Conservation (phyloP, 768 basidiomycete genomes). For the Guyanaporus albipodus region DNA sequence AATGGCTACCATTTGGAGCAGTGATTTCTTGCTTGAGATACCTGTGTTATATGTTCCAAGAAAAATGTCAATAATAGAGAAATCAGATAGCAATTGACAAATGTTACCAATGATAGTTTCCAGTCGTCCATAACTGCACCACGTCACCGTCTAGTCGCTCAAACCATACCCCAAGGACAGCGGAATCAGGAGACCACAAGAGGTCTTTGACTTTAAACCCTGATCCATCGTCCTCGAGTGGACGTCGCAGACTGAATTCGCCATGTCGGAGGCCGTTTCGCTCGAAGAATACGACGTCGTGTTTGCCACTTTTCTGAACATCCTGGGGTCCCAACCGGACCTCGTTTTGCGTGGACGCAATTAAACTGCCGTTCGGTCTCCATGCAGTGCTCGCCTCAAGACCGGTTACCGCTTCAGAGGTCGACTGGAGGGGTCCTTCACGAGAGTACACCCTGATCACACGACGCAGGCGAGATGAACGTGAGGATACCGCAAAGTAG, state of each 20-base stretch:
- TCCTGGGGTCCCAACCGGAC: constrained; percentile 72
- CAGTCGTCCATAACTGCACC: constrained; percentile 94
- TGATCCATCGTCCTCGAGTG: constrained; percentile 40
- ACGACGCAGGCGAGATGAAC: constrained; percentile 41
- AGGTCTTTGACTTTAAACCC: constrained; percentile 74
- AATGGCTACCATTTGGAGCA: constrained; percentile 49
- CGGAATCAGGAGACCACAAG: constrained; percentile 86
- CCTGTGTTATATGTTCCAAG: constrained; percentile 38
- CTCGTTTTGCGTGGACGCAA: constrained; percentile 74
- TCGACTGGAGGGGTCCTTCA: constrained; percentile 70
- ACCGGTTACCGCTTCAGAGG: constrained; percentile 79
- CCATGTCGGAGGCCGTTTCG: constrained; percentile 91
- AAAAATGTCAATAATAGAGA: constrained; percentile 4
- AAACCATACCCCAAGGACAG: constrained; percentile 81
- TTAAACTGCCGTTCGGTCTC: constrained; percentile 86
- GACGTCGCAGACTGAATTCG: constrained; percentile 65
- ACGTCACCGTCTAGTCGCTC: constrained; percentile 61
- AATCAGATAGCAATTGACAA: not conserved
- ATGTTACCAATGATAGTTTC: constrained; percentile 89
- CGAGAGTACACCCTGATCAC: constrained; percentile 31
- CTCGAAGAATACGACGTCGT: constrained; percentile 94
- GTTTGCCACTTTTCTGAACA: constrained; percentile 58
- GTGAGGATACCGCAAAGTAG: constrained; percentile 80
- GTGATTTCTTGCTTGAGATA: constrained; percentile 90
- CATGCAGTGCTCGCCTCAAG: constrained; percentile 78